Evolutionary conservation across 2,329 filamentous ascomycete species (phyloP).

Genomic region (Magnaporthiopsis incrustans): DNA sequence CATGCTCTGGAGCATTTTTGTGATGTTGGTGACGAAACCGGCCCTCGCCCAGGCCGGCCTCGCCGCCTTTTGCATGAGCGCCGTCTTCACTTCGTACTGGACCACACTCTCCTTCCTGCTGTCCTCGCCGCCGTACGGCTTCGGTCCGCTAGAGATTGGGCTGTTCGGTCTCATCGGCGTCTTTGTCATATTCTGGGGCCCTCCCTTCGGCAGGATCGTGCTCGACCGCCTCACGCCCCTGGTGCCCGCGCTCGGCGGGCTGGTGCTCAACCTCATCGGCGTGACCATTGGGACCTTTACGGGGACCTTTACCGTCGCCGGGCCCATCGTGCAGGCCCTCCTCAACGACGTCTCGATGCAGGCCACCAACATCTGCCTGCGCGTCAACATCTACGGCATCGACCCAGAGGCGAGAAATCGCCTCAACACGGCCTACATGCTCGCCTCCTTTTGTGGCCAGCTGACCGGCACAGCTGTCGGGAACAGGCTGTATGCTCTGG

Average conservation of each 20-base stretch:
- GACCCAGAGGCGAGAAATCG: constrained; percentile 65
- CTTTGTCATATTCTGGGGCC: constrained; percentile 57
- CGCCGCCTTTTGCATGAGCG: constrained; percentile 52
- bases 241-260: constrained; percentile 57
- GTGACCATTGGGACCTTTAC: constrained; percentile 62
- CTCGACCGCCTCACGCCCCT: constrained; percentile 64
- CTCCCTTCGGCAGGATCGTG: constrained; percentile 60
- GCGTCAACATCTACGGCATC: constrained; percentile 61
- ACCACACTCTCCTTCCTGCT: constrained; percentile 72
- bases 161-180: constrained; percentile 75
- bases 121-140: constrained; percentile 60
- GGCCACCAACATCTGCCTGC: constrained; percentile 65
- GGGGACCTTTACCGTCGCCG: constrained; percentile 57
- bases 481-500: constrained; percentile 41
- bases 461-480: constrained; percentile 59
- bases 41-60: constrained; percentile 62
- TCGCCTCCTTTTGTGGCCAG: constrained; percentile 66
- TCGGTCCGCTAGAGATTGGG: constrained; percentile 60
- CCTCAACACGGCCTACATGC: constrained; percentile 78
- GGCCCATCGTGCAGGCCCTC: constrained; percentile 65
- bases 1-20: constrained; percentile 56
- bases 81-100: constrained; percentile 46
- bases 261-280: constrained; percentile 50
- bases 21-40: constrained; percentile 57
- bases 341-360: constrained; percentile 65